phyloP scores from a whole-genome alignment of 148 eudicot genomes.

The Persicaria maculosa region DNA sequence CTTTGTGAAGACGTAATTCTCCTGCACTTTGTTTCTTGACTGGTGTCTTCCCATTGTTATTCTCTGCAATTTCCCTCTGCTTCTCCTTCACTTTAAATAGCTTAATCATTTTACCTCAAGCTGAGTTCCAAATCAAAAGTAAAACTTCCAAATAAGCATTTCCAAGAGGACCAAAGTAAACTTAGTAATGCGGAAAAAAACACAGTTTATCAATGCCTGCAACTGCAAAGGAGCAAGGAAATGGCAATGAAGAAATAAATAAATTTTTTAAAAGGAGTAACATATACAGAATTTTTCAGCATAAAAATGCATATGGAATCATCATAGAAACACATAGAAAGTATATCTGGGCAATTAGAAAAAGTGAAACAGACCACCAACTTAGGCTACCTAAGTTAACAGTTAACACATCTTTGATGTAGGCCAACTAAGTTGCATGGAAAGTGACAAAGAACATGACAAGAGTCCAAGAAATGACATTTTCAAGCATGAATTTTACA shows the following conservation, averaged over 20 bases:
- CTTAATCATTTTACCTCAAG: slow-evolving; percentile 62
- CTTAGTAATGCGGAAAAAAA: too few species aligned
- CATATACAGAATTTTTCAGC: not conserved
- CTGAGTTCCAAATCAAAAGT: slow-evolving; percentile 3
- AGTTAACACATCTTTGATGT: not conserved
- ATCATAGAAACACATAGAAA: not conserved
- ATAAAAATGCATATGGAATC: not conserved
- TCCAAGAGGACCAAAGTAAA: not conserved
- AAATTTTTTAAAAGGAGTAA: not conserved
- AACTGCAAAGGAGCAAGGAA: slow-evolving; percentile 1
- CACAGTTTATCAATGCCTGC: not conserved
- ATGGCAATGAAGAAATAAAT: not conserved
- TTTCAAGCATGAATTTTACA: not conserved
- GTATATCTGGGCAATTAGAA: not conserved
- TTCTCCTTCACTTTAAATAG: slow-evolving; percentile 75
- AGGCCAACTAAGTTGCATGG: not conserved
- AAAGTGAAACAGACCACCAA: not conserved
- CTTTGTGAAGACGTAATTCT: slow-evolving; percentile 77
- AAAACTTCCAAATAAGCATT: slow-evolving; percentile 1
- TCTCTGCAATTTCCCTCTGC: slow-evolving; percentile 69
- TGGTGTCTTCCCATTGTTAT: slow-evolving; percentile 50
- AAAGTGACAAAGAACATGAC: not conserved
- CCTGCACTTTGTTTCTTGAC: slow-evolving; percentile 84
- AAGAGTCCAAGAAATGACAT: not conserved
- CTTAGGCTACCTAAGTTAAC: not conserved